Percentiles rank a stretch among this genome's conserved stretches.
These are phyloP conservation scores for Gossypium davidsonii DNA, from an alignment of 441 rosid species.

Conservation along the genomic window DNA sequence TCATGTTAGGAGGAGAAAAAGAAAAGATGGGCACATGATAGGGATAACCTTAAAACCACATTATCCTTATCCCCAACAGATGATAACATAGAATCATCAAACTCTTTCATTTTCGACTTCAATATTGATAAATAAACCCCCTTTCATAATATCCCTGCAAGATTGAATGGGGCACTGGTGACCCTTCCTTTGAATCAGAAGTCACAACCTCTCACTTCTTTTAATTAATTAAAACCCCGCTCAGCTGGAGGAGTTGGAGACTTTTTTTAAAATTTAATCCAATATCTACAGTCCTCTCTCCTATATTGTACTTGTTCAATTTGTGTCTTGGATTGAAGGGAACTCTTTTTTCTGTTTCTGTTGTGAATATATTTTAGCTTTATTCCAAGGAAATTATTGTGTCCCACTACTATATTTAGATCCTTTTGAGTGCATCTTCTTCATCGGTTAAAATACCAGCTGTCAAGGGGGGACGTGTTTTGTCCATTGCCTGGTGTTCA, in stretches of 20 bases:
- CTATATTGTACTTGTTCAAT: no score
- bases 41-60: slow-evolving; percentile 19
- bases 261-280: no score
- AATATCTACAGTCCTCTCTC: background rate
- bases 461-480: slow-evolving; percentile 17
- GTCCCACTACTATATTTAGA: background rate
- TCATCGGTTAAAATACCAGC: slow-evolving; percentile 6
- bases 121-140: no score
- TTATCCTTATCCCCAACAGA: slow-evolving; percentile 9
- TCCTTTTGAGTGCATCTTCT: background rate
- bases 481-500: background rate
- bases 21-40: slow-evolving; percentile 18
- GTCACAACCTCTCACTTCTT: no score
- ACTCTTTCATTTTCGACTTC: background rate
- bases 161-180: background rate
- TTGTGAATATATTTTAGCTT: background rate
- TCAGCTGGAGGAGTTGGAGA: no score
- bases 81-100: background rate
- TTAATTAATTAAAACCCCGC: no score
- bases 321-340: background rate
- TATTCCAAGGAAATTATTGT: background rate
- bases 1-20: background rate
- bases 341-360: background rate
- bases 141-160: slow-evolving; percentile 13
- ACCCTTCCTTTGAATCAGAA: no score